Conservation (phyloP, 1,284 basidiomycete genomes). For the Sanghuangporus baumii region DNA sequence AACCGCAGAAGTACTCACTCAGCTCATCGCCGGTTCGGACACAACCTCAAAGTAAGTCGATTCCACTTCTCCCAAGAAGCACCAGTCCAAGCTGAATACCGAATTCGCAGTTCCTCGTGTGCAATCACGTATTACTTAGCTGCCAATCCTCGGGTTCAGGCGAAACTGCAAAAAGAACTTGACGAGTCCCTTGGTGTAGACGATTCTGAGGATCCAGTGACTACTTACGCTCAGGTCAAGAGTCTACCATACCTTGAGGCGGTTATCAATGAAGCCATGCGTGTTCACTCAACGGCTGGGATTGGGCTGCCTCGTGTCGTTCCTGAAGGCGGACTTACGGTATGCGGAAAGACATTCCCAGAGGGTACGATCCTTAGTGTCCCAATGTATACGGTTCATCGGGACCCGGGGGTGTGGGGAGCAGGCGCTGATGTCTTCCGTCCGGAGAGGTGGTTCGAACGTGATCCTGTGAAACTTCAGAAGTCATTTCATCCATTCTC, state of each 20-base stretch:
- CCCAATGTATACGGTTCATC: conserved; percentile 76
- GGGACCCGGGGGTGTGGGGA: conserved; percentile 68
- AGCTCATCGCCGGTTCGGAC: conserved; percentile 42
- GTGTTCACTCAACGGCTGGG: conserved; percentile 75
- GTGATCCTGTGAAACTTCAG: conserved; percentile 51
- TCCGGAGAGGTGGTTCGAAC: conserved; percentile 79
- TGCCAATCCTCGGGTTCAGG: conserved; percentile 56
- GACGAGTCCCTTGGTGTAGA: conserved; percentile 65
- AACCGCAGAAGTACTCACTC: conserved; percentile 44
- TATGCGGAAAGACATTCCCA: conserved; percentile 58
- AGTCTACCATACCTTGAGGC: conserved; percentile 71
- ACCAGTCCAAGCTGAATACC: neutral
- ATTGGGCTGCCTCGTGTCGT: conserved; percentile 79
- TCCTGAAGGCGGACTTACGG: conserved; percentile 60
- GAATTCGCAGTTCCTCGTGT: conserved; percentile 59
- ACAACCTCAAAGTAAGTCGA: conserved; percentile 77
- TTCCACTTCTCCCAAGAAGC: neutral
- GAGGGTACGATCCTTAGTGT: conserved; percentile 70
- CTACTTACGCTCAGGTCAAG: conserved; percentile 60
- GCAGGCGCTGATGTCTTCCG: conserved; percentile 68
- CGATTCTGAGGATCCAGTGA: conserved; percentile 41
- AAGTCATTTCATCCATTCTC: conserved; percentile 76
- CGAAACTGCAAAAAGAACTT: conserved; percentile 74
- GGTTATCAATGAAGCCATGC: conserved; percentile 78
- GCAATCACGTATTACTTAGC: conserved; percentile 84